A percentile compares a stretch with the other conserved stretches of the same genome.
phyloP scores from a whole-genome alignment of 768 basidiomycete genomes.

The Coprinopsis sp. region DNA sequence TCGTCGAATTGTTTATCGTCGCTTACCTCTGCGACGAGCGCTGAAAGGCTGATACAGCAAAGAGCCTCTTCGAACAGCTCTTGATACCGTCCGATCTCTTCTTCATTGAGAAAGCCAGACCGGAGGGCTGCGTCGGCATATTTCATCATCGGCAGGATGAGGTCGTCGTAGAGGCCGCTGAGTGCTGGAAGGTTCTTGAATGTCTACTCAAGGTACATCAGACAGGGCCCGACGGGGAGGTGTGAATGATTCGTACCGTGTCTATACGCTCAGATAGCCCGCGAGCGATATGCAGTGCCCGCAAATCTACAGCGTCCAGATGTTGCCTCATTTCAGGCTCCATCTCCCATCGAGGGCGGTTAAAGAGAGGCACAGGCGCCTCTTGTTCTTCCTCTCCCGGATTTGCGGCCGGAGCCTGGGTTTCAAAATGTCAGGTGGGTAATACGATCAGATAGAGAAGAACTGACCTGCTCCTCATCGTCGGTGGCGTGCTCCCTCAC shows the following conservation, averaged over 20 bases:
- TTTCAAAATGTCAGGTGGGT: conserved; percentile 7
- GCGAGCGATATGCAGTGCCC: conserved; percentile 72
- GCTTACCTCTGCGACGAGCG: neutral
- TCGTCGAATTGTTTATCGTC: neutral
- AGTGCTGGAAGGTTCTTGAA: conserved; percentile 34
- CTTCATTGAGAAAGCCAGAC: too few relatives aligned
- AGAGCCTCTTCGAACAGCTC: neutral
- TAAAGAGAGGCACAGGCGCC: conserved; percentile 14
- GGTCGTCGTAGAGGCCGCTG: too few relatives aligned
- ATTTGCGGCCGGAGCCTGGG: conserved; percentile 20
- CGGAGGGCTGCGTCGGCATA: neutral
- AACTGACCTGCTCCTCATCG: conserved; percentile 28
- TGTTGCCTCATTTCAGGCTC: conserved; percentile 55
- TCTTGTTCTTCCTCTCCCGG: conserved; percentile 23
- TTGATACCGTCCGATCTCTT: neutral
- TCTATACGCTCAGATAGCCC: conserved; percentile 86
- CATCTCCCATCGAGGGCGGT: conserved; percentile 37
- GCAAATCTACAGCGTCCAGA: conserved; percentile 62
- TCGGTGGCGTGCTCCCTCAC: conserved; percentile 52
- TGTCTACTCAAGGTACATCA: neutral
- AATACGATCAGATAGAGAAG: neutral
- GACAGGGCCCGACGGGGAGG: neutral
- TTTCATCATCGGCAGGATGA: neutral
- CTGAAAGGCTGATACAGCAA: neutral
- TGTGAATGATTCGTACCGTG: conserved; percentile 46